phyloP scores from a whole-genome alignment of 805 yeast species.

The Starmerella asiatica region DNA sequence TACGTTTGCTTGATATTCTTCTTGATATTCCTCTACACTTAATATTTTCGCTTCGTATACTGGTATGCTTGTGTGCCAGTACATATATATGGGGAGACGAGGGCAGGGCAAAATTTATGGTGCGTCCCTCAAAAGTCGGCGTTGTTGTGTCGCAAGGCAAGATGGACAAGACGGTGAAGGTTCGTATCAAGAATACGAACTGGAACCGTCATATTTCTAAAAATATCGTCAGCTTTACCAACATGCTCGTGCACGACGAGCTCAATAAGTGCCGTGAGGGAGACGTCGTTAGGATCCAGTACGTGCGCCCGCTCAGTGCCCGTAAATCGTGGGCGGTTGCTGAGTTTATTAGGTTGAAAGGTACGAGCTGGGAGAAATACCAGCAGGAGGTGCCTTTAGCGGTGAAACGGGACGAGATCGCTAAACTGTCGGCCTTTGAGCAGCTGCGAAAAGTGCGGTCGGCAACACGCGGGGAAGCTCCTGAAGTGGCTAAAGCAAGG shows the following conservation, averaged over 20 bases:
- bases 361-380: slow-evolving; percentile 79
- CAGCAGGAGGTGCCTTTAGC: slow-evolving; percentile 56
- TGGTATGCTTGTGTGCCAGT: too few species aligned
- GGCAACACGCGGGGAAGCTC: slow-evolving; percentile 14
- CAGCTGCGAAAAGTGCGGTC: slow-evolving; percentile 33
- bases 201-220: slow-evolving; percentile 42
- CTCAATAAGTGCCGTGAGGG: slow-evolving; percentile 86
- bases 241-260: slow-evolving; percentile 87
- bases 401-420: slow-evolving; percentile 54
- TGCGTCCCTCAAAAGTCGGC: slow-evolving; percentile 81
- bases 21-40: too few species aligned
- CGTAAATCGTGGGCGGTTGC: slow-evolving; percentile 82
- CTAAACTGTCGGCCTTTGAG: slow-evolving; percentile 42
- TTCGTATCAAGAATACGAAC: slow-evolving; percentile 64
- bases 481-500: slow-evolving; percentile 21
- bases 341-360: slow-evolving; percentile 75
- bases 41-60: too few species aligned
- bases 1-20: too few species aligned
- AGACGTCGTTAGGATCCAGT: slow-evolving; percentile 83
- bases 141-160: slow-evolving; percentile 91
- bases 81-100: too few species aligned
- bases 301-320: slow-evolving; percentile 66
- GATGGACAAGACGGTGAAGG: slow-evolving; percentile 91
- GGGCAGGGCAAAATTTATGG: slow-evolving; percentile 41
- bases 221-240: slow-evolving; percentile 64